These are phyloP conservation scores for Xylaria sp. DNA, from an alignment of 2,329 filamentous ascomycete genomes.

Conservation along the genomic window DNA sequence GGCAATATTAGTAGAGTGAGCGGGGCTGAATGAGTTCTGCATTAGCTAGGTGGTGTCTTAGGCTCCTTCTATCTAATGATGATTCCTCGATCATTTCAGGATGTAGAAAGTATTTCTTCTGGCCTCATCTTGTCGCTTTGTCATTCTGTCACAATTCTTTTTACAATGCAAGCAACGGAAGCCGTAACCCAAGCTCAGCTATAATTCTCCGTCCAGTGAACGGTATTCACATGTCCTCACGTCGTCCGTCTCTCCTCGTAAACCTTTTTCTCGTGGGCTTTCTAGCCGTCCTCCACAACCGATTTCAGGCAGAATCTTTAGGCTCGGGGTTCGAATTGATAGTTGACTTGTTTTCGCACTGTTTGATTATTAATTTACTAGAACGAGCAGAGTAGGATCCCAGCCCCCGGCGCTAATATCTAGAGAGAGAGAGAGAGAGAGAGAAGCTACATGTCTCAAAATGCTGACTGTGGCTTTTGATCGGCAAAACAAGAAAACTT, in stretches of 20 bases:
- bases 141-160: not conserved
- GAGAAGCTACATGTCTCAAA: not conserved
- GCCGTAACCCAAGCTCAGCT: not conserved
- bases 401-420: not conserved
- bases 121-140: not conserved
- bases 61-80: not conserved
- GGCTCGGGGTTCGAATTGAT: not conserved
- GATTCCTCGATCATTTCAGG: not conserved
- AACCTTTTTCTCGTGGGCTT: not conserved
- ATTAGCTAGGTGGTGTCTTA: not conserved
- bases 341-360: not conserved
- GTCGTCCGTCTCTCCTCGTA: not conserved
- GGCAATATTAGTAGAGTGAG: not conserved
- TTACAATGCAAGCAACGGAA: conserved; percentile 2
- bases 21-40: not conserved
- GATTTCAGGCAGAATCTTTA: not conserved
- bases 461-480: conserved; percentile 3
- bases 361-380: not conserved
- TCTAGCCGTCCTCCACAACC: not conserved
- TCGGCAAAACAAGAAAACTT: not conserved
- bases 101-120: not conserved
- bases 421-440: too few species aligned
- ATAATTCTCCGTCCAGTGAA: not conserved
- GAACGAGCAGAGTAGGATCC: not conserved
- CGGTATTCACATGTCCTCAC: not conserved